phyloP scores from a whole-genome alignment of 1,284 basidiomycete genomes.

The Rhodotorula sp. region DNA sequence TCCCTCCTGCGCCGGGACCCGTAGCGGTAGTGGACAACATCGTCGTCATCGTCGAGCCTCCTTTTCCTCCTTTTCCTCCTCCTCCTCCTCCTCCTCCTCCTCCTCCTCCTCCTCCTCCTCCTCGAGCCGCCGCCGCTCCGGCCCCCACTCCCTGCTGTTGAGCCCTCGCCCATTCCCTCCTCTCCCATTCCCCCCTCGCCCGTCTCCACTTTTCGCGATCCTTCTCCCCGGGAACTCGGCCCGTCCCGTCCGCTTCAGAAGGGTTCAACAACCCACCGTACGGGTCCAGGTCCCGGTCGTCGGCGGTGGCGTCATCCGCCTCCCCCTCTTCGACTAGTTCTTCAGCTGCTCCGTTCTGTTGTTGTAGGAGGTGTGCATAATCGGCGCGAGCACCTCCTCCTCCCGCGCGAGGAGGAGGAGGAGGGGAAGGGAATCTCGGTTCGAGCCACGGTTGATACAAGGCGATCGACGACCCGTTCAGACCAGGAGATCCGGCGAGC shows the following conservation, averaged over 20 bases:
- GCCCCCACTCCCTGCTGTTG: slow-evolving; percentile 7
- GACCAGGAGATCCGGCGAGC: background rate
- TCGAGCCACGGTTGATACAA: slow-evolving; percentile 15
- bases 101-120: background rate
- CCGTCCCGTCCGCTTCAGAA: slow-evolving; percentile 70
- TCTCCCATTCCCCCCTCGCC: slow-evolving; percentile 64
- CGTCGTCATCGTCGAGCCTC: too few species aligned
- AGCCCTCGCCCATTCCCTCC: slow-evolving; percentile 3
- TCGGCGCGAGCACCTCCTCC: background rate
- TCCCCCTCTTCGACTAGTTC: slow-evolving; percentile 11
- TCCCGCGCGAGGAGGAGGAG: background rate
- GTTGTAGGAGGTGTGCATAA: background rate
- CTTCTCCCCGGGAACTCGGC: slow-evolving; percentile 62
- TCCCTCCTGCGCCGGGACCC: background rate
- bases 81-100: background rate
- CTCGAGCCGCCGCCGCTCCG: slow-evolving; percentile 1
- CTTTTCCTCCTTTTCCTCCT: background rate
- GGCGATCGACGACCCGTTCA: background rate
- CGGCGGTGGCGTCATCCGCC: slow-evolving; percentile 10
- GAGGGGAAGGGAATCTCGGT: slow-evolving; percentile 11
- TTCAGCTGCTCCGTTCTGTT: background rate
- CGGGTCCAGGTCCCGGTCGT: slow-evolving; percentile 51
- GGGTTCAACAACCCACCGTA: slow-evolving; percentile 75
- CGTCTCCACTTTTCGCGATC: slow-evolving; percentile 77
- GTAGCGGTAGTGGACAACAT: too few species aligned